Evolutionary conservation across 176 grass and related monocot species (phyloP).

Genomic region (Hsuehochloa calcarea): DNA sequence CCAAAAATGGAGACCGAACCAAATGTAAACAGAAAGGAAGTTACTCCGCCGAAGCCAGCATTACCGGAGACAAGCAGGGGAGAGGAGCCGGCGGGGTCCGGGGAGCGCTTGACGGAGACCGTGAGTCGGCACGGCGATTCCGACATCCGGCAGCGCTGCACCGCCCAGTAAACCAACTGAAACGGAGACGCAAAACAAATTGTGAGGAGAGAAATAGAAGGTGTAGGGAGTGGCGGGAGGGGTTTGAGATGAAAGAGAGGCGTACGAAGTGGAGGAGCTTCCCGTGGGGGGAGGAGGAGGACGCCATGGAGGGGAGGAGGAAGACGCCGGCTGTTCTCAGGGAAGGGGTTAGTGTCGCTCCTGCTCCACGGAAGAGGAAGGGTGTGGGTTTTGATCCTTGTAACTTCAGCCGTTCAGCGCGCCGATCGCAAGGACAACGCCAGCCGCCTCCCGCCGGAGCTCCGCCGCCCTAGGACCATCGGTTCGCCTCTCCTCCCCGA

Average conservation of each 20-base stretch:
- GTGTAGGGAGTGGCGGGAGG: background rate
- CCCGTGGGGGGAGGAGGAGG: slow-evolving; percentile 21
- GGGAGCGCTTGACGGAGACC: slow-evolving; percentile 39
- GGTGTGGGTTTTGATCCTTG: background rate
- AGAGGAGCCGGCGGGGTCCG: slow-evolving; percentile 1
- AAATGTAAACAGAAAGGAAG: slow-evolving; percentile 3
- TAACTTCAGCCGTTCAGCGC: background rate
- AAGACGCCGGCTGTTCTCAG: background rate
- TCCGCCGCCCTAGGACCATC: background rate
- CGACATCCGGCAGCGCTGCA: slow-evolving; percentile 67
- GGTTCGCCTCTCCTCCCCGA: background rate
- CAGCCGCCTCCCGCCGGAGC: slow-evolving; percentile 12
- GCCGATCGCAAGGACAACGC: background rate
- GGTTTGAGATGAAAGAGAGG: background rate
- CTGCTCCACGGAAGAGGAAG: background rate
- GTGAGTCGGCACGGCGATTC: slow-evolving; percentile 65
- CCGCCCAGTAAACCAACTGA: slow-evolving; percentile 55
- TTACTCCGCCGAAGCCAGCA: background rate
- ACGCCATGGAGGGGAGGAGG: background rate
- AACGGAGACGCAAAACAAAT: background rate
- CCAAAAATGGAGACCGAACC: background rate
- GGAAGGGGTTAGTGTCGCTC: background rate
- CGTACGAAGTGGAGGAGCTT: slow-evolving; percentile 42
- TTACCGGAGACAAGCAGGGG: slow-evolving; percentile 53
- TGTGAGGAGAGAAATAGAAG: background rate